phyloP scores from a whole-genome alignment of 768 basidiomycete genomes.

The Boletus subcaerulescens region DNA sequence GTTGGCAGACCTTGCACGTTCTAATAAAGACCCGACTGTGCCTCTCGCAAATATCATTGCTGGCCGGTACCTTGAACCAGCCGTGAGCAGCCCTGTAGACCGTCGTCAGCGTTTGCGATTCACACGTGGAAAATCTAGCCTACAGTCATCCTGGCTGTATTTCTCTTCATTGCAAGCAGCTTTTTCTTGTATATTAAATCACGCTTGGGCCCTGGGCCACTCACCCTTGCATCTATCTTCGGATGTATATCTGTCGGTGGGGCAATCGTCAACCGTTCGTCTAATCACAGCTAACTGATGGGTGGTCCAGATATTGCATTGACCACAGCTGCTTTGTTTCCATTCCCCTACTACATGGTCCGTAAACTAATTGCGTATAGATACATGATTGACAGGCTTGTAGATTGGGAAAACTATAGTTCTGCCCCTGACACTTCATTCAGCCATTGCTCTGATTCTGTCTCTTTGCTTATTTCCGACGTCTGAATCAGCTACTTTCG shows the following conservation, averaged over 20 bases:
- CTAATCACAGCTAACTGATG: neutral
- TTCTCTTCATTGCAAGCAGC: conserved; percentile 57
- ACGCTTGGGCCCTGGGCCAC: conserved; percentile 60
- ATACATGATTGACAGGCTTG: neutral
- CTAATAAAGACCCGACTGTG: conserved; percentile 38
- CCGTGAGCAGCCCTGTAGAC: conserved; percentile 23
- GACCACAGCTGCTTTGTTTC: conserved; percentile 57
- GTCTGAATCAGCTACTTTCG: conserved; percentile 59
- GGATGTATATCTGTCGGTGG: conserved; percentile 58
- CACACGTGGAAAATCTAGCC: conserved; percentile 38
- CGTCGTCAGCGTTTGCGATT: neutral
- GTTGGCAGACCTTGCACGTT: conserved; percentile 56
- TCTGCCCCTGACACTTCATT: conserved; percentile 58
- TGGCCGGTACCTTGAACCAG: conserved; percentile 57
- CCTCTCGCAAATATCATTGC: conserved; percentile 39
- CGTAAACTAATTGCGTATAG: conserved; percentile 9
- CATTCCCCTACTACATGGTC: conserved; percentile 59
- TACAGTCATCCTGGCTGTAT: conserved; percentile 42
- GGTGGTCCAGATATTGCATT: conserved; percentile 50
- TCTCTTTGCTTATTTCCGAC: conserved; percentile 61
- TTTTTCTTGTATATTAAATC: conserved; percentile 61
- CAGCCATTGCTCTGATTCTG: conserved; percentile 48
- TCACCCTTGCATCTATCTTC: conserved; percentile 52
- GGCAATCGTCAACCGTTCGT: conserved; percentile 3
- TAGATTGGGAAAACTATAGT: conserved; percentile 52